Evolutionary conservation across 2,329 filamentous ascomycete genomes (phyloP).

Genomic region (Westerdykella aurantiaca): DNA sequence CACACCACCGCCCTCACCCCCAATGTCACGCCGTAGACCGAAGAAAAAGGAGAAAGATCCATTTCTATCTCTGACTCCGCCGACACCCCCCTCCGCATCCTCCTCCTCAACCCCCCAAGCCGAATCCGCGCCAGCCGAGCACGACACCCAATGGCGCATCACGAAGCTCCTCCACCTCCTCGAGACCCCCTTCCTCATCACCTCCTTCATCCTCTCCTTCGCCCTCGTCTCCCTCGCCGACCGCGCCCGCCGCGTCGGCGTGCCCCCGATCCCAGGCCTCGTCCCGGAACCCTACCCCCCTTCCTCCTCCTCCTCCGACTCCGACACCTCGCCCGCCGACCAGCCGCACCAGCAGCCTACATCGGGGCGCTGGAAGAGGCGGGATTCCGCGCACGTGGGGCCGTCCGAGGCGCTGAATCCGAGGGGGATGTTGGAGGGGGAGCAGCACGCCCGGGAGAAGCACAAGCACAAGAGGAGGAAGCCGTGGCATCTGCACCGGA

Average conservation of each 20-base stretch:
- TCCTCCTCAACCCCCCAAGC: constrained; percentile 16
- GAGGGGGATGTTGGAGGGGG: neutral
- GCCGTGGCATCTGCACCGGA: constrained; percentile 34
- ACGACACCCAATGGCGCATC: constrained; percentile 17
- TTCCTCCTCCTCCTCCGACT: constrained; percentile 5
- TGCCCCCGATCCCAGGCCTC: constrained; percentile 30
- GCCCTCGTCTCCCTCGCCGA: constrained; percentile 56
- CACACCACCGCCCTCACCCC: constrained; percentile 27
- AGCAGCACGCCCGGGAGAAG: neutral
- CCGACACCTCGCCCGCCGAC: no score
- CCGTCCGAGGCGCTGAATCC: constrained; percentile 11
- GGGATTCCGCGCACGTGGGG: constrained; percentile 13
- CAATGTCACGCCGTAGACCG: constrained; percentile 12
- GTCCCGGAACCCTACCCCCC: constrained; percentile 44
- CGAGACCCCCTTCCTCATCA: constrained; percentile 58
- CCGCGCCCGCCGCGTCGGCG: constrained; percentile 44
- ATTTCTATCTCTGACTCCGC: constrained; percentile 24
- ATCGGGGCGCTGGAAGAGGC: constrained; percentile 3
- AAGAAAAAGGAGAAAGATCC: constrained; percentile 24
- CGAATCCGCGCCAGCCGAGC: constrained; percentile 7
- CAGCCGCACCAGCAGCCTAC: constrained; percentile 22
- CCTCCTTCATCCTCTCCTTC: constrained; percentile 61
- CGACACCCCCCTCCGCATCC: constrained; percentile 13
- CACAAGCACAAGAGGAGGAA: constrained; percentile 13
- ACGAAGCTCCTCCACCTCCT: constrained; percentile 38